Evolutionary conservation across 2,329 filamentous ascomycete species (phyloP), one percentile per base, ranked within the genome.

Genomic region (Beauveria asiatica): DNA sequence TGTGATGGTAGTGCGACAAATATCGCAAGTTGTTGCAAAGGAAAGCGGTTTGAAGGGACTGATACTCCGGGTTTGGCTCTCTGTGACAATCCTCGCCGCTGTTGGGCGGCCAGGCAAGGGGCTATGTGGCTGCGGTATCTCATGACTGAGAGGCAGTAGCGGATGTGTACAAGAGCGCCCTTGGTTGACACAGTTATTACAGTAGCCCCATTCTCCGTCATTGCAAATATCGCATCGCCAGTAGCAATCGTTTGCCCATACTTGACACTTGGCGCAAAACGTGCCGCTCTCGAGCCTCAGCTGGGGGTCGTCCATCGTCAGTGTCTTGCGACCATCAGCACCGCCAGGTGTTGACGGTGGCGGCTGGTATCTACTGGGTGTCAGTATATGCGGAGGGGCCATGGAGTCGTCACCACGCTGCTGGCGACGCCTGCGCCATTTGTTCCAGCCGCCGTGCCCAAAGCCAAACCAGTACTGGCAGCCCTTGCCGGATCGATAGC

Each of bases 151-250:
- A 0, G 92, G 90, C 0, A 96, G 77, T 0, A 97, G 78, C 7
- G 88, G 80, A 69, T 97, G 93, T 0, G 86, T 89, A 73, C 93
- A 97, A 62, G 86, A 88, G 62, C 81, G 81, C 17, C 90, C 92
- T 70, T 87, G 85, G 62, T 93, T 92, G 33, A 96, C 90, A 65
- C 93, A 97, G 62, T 81, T 76, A 67, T 92, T 91, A 74, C 93
- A 97, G 70, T 90, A 97, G 0, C 93, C 93, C 92, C 92, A 97
- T 69, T 95, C 92, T 5, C 91, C 93, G 63, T 94, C 86, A 67
- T 96, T 96, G 74, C 93, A 97, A 27, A 81, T 72, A 62, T 88
- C 84, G 71, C 93, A 97, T 63, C 89, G 86, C 93, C 92, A 97
- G 73, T 90, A 96, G 73, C 90, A 94, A 56, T 87, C 83, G 67